Conservation (phyloP, 192 early-diverging fungal species). For the Coemansia sp. region DNA sequence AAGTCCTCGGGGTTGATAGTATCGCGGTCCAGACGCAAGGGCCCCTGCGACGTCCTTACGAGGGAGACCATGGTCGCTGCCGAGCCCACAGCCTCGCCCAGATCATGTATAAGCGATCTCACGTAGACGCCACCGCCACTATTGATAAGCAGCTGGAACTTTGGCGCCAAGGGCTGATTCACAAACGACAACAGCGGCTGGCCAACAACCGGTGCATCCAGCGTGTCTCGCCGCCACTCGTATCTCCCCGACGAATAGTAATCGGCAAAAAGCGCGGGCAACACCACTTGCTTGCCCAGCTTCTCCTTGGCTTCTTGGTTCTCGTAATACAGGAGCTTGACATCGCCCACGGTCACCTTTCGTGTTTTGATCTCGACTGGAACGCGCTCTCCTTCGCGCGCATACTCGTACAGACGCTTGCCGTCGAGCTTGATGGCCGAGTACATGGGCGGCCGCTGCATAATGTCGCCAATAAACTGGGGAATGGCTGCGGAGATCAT, state of each 20-base stretch:
- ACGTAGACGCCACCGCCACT: constrained; percentile 77
- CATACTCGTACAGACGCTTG: constrained; percentile 73
- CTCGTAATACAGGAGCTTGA: constrained; percentile 24
- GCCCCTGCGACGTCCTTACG: constrained; percentile 62
- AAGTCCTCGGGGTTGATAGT: constrained; percentile 50
- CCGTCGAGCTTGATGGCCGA: constrained; percentile 73
- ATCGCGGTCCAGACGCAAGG: constrained; percentile 53
- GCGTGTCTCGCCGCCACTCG: constrained; percentile 12
- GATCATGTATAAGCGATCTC: constrained; percentile 69
- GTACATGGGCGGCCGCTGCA: constrained; percentile 71
- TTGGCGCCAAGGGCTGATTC: constrained; percentile 31
- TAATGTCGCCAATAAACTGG: constrained; percentile 62
- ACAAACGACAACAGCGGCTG: constrained; percentile 21
- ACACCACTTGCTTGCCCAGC: constrained; percentile 8
- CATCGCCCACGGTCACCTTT: constrained; percentile 12
- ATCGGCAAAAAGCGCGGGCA: constrained; percentile 12
- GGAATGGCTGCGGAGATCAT: constrained; percentile 42
- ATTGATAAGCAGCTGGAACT: constrained; percentile 61
- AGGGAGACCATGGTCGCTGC: constrained; percentile 67
- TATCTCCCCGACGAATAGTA: constrained; percentile 26
- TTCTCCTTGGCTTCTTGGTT: not conserved
- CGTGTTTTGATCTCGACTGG: constrained; percentile 21
- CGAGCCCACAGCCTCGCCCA: constrained; percentile 60
- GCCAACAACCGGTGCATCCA: not conserved
- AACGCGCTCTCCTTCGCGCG: constrained; percentile 50